Evolutionary conservation across 2,329 filamentous ascomycete genomes (phyloP), one percentile per base, ranked within the genome.

Genomic region (Tolypocladium guangdongense): DNA sequence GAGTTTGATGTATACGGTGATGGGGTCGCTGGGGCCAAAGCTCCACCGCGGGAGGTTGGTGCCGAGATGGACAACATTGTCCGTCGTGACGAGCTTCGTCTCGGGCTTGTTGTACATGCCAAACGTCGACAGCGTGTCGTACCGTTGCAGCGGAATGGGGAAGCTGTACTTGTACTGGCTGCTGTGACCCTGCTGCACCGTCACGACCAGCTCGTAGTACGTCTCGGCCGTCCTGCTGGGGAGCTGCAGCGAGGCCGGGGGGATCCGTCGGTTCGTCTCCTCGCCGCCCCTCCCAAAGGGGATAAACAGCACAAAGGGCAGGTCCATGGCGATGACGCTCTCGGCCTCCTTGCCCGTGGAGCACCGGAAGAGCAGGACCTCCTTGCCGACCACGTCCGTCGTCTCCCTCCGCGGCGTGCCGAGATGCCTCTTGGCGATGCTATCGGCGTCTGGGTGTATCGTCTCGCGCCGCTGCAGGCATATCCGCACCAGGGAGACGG

Each of bases 51-150:
- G 92, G 59, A 99, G 76, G 56, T 90, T 95, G 60, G 96, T 95
- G 47, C 88, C 90, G 52, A 97, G 75, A 10, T 90, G 95, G 56
- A 97, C 89, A 52, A 97, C 75, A 68, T 95, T 93, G 72, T 97
- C 93, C 51, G 87, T 83, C 35, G 90, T 88, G 56, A 85, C 82
- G 63, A 95, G 87, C 53, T 90, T 89, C 55, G 87, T 87, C 69
- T 96, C 92, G 18, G 91, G 92, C 52, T 90, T 86, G 72, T 97
- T 97, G 76, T 97, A 99, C 93, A 97, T 97, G 71, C 93, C 93
- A 73, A 99, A 99, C 1, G 93, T 97, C 43, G 91, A 96, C 49
- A 99, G 77, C 1, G 92, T 99, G 69, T 99, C 93, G 74, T 97
- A 99, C 66, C 93, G 81, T 60, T 89, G 84, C 61, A 99, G 82